Evolutionary conservation across 768 basidiomycete genomes (phyloP).

Genomic region (Ramaria sp.): DNA sequence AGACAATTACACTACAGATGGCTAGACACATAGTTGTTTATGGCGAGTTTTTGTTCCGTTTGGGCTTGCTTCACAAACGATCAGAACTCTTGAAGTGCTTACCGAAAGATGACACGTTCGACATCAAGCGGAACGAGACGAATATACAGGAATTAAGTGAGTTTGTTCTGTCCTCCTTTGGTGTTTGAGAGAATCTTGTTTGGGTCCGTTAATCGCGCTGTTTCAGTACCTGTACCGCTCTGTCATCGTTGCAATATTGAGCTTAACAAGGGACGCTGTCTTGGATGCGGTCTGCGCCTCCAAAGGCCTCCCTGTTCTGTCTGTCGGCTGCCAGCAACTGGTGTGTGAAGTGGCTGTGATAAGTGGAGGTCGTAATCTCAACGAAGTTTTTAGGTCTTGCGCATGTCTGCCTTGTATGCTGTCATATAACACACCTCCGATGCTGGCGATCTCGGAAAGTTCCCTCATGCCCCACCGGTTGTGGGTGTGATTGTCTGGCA

Average conservation of each 20-base stretch:
- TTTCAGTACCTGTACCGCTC: constrained; percentile 23
- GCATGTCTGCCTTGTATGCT: constrained; percentile 47
- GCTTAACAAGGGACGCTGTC: constrained; percentile 26
- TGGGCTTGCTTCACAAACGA: constrained; percentile 62
- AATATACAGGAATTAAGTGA: constrained; percentile 25
- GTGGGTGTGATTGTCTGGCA: constrained; percentile 47
- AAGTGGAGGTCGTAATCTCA: background rate
- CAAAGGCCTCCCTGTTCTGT: constrained; percentile 50
- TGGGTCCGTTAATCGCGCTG: constrained; percentile 27
- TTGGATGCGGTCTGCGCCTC: constrained; percentile 30
- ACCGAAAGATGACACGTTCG: constrained; percentile 18
- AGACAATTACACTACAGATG: background rate
- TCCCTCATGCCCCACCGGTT: constrained; percentile 52
- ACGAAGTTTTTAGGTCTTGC: constrained; percentile 38
- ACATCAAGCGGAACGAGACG: constrained; percentile 16
- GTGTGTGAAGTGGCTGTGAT: constrained; percentile 22
- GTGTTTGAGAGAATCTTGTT: background rate
- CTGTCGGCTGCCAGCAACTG: constrained; percentile 68
- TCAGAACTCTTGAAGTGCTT: constrained; percentile 65
- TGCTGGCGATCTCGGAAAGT: constrained; percentile 47
- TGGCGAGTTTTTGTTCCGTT: constrained; percentile 63
- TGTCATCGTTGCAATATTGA: constrained; percentile 35
- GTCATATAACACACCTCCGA: constrained; percentile 53
- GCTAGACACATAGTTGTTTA: constrained; percentile 28
- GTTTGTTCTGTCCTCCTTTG: constrained; percentile 7